Evolutionary conservation across 1,284 basidiomycete species (phyloP).

Genomic region (Austroboletus olivaceoglutinosus): DNA sequence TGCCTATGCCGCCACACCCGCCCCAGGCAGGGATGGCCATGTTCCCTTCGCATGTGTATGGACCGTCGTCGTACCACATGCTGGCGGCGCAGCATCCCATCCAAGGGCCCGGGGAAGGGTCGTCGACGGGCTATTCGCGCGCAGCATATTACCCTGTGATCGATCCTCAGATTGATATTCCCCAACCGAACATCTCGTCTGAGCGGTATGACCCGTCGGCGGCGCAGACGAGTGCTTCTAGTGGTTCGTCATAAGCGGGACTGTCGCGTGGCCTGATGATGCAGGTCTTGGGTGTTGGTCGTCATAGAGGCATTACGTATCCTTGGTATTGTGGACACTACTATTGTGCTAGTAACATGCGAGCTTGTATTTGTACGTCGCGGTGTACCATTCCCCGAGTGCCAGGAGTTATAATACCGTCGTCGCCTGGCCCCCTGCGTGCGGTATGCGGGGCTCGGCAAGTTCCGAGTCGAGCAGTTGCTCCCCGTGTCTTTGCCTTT

Average conservation of each 20-base stretch:
- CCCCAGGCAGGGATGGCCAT: constrained; percentile 18
- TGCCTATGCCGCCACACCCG: constrained; percentile 17
- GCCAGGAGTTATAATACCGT: no score
- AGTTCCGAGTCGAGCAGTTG: constrained; percentile 22
- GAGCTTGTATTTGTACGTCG: constrained; percentile 15
- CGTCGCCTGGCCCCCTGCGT: constrained; percentile 42
- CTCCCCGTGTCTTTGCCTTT: constrained; percentile 10
- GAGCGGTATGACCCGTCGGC: constrained; percentile 33
- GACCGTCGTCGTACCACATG: constrained; percentile 29
- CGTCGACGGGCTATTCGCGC: constrained; percentile 26
- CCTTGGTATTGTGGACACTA: not conserved
- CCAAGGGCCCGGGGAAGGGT: constrained; percentile 16
- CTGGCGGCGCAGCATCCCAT: constrained; percentile 23
- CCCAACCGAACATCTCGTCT: constrained; percentile 35
- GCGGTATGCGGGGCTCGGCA: constrained; percentile 25
- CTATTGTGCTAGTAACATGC: not conserved
- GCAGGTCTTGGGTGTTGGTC: not conserved
- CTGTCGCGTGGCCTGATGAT: not conserved
- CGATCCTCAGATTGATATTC: constrained; percentile 38
- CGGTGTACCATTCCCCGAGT: no score
- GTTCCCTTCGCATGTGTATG: constrained; percentile 24
- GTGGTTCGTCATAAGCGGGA: constrained; percentile 19
- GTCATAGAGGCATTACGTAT: not conserved
- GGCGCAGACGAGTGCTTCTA: constrained; percentile 5
- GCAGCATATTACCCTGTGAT: constrained; percentile 38